Conservation (phyloP, 129 eudicot genomes). For the Cynara cardunculus region DNA sequence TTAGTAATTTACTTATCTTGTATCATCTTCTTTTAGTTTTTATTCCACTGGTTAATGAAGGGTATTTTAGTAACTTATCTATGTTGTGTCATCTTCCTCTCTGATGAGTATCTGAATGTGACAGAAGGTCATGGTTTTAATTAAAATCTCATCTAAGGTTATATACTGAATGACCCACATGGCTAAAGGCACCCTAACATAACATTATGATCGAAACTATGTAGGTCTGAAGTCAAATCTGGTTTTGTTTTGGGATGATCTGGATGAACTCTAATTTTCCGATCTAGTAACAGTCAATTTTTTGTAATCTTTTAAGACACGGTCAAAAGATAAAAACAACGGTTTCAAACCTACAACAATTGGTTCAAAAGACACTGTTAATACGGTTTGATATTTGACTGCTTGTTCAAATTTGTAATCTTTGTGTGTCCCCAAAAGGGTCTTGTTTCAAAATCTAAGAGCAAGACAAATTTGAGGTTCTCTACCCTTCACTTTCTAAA, state of each 20-base stretch:
- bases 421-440: constrained; percentile 6
- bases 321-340: background rate
- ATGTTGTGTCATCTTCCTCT: too few species aligned
- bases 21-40: too few species aligned
- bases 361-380: background rate
- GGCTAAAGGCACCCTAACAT: background rate
- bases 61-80: background rate
- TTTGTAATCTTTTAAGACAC: background rate
- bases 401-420: constrained; percentile 1
- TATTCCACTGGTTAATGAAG: background rate
- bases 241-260: background rate
- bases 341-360: background rate
- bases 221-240: background rate
- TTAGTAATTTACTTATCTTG: too few species aligned
- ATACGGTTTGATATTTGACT: background rate
- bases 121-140: too few species aligned
- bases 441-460: background rate
- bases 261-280: background rate
- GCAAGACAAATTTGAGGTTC: constrained; percentile 14
- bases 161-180: background rate
- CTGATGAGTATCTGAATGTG: too few species aligned
- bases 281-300: background rate
- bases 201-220: background rate
- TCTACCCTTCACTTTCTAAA: background rate
- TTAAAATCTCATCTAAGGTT: too few species aligned